phyloP scores from a whole-genome alignment of 768 basidiomycete species.

The Omphalotus guepiniiformis region DNA sequence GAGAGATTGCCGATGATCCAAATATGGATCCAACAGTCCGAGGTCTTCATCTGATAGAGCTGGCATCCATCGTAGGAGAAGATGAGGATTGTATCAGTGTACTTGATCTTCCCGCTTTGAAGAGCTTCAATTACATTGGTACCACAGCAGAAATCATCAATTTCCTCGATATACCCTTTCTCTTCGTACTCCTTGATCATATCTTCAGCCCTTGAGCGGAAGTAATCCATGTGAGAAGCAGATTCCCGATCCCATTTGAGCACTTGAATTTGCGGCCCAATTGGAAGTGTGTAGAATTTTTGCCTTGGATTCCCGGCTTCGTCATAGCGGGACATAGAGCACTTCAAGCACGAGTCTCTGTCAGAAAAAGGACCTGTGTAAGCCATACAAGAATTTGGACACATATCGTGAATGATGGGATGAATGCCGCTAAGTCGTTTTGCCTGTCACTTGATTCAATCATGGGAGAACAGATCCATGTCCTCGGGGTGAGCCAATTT shows the following conservation, averaged over 20 bases:
- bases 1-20: slow-evolving; percentile 32
- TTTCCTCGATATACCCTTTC: not conserved
- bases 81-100: not conserved
- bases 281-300: slow-evolving; percentile 30
- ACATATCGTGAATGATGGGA: slow-evolving; percentile 32
- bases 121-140: not conserved
- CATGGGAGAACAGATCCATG: slow-evolving; percentile 8
- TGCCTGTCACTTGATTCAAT: slow-evolving; percentile 13
- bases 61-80: slow-evolving; percentile 37
- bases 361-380: slow-evolving; percentile 31
- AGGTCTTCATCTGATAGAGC: slow-evolving; percentile 30
- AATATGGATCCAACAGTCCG: slow-evolving; percentile 30
- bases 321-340: slow-evolving; percentile 22
- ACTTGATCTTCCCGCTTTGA: not conserved
- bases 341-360: slow-evolving; percentile 23
- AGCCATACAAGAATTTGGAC: slow-evolving; percentile 31
- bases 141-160: slow-evolving; percentile 1
- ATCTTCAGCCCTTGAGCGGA: slow-evolving; percentile 10
- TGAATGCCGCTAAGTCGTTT: slow-evolving; percentile 26
- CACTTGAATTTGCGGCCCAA: slow-evolving; percentile 35
- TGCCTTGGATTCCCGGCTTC: slow-evolving; percentile 16
- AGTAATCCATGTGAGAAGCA: slow-evolving; percentile 21
- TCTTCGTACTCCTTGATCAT: slow-evolving; percentile 5
- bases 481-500: not conserved
- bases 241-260: slow-evolving; percentile 16